Evolutionary conservation across 2,329 filamentous ascomycete species (phyloP), one percentile per base, ranked within the genome.

Genomic region (Colletotrichum higginsianum): DNA sequence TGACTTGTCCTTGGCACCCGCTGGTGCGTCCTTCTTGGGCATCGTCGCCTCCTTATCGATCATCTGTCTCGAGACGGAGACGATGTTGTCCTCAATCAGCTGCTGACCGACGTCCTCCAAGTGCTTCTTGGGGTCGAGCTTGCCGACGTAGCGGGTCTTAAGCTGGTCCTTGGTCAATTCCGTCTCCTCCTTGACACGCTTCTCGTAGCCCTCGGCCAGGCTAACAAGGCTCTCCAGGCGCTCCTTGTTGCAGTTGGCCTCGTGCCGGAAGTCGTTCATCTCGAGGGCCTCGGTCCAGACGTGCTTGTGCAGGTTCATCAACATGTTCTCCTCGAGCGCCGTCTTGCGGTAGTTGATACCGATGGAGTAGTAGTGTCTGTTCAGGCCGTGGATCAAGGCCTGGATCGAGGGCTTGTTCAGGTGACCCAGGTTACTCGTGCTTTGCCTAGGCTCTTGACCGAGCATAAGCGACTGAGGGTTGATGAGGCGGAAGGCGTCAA

Each of bases 361-460:
- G 80, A 99, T 99, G 78, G 94, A 98, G 88, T 99, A 99, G 88
- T 99, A 99, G 86, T 99, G 96, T 79, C 96, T 90, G 87, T 99
- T 99, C 55, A 99, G 89, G 70, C 96, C 96, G 83, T 99, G 96
- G 75, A 99, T 99, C 69, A 99, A 92, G 46, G 97, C 96, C 86
- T 99, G 97, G 75, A 99, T 99, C n/a, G 95, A 98, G 35, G 96
- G 97, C 86, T 99, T 99, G 88, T 99, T 98, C 76, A 99, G 89
- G 82, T 99, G 96, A 35, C 97, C 96, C 79, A 99, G 85, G 86
- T 99, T 99, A 76, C 95, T 98, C 49, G 96, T 99, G 78, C 95
- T 98, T 84, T 99, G 96, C 68, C 96, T 93, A 13, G 96, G 96
- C 82, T 99, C 96, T 82, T 99, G 96, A 3, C 96, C 96, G 83